Conservation (phyloP, 768 basidiomycete genomes). For the Collybia sp. region DNA sequence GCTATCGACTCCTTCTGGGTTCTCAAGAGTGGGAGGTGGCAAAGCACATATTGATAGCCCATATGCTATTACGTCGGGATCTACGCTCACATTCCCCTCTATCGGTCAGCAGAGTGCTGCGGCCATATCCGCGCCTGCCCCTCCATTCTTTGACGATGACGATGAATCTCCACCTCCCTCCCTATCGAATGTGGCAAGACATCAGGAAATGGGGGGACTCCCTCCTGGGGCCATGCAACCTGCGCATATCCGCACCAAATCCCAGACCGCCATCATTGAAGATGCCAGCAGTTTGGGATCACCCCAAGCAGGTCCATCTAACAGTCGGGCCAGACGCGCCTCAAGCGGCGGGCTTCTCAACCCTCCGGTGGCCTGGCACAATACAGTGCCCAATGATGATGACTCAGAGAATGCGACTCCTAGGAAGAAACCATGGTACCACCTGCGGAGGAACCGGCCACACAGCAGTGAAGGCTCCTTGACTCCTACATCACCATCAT, state of each 20-base stretch:
- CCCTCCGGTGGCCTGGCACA: conserved; percentile 12
- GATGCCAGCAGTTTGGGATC: conserved; percentile 30
- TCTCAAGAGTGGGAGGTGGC: conserved; percentile 85
- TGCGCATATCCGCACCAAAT: conserved; percentile 67
- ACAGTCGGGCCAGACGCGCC: too few species aligned
- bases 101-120: conserved; percentile 38
- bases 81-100: conserved; percentile 66
- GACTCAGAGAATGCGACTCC: conserved; percentile 35
- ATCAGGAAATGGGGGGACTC: conserved; percentile 25
- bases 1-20: conserved; percentile 47
- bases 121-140: conserved; percentile 4
- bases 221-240: conserved; percentile 68
- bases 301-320: too few species aligned
- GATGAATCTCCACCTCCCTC: conserved; percentile 48
- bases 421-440: conserved; percentile 71
- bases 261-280: conserved; percentile 84
- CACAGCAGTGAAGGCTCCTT: conserved; percentile 50
- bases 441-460: conserved; percentile 51
- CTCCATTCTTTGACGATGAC: conserved; percentile 22
- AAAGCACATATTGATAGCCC: conserved; percentile 82
- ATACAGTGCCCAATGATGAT: conserved; percentile 22
- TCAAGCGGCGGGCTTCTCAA: conserved; percentile 10
- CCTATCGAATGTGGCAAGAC: conserved; percentile 41
- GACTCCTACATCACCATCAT: conserved; percentile 15
- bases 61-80: conserved; percentile 67